Percentiles rank a stretch among this genome's conserved stretches.
Conservation (phyloP, 805 yeast species). For the Candida koratica region DNA sequence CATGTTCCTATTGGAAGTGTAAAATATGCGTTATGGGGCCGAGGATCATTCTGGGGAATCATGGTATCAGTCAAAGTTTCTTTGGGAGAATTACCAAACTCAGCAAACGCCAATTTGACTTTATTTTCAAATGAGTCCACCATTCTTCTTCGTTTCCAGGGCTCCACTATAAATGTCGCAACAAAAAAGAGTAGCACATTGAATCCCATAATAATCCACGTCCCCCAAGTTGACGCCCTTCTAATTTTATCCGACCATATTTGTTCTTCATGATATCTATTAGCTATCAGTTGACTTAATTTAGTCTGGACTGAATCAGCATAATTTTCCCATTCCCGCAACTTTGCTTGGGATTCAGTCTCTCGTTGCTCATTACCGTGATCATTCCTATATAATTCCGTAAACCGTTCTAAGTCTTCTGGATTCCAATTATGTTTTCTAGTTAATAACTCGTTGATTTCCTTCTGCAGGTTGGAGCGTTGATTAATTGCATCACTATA, state of each 20-base stretch:
- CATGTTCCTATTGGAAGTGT: conserved; percentile 16
- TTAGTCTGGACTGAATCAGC: conserved; percentile 69
- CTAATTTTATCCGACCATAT: conserved; percentile 97
- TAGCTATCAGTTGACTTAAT: conserved; percentile 71
- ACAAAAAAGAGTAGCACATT: conserved; percentile 73
- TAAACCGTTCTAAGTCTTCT: conserved; percentile 76
- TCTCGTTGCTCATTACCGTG: conserved; percentile 68
- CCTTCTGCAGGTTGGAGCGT: conserved; percentile 71
- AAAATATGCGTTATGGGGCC: conserved; percentile 4
- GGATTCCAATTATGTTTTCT: conserved; percentile 81
- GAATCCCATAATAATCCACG: conserved; percentile 82
- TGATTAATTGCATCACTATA: conserved; percentile 60
- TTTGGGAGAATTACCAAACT: conserved; percentile 14
- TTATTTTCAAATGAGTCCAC: conserved; percentile 81
- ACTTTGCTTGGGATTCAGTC: conserved; percentile 40
- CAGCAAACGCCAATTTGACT: conserved; percentile 46
- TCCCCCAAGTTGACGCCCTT: conserved; percentile 95
- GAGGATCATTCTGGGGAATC: conserved; percentile 5
- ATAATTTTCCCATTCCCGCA: conserved; percentile 52
- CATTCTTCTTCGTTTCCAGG: conserved; percentile 83
- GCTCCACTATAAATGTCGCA: conserved; percentile 87
- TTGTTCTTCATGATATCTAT: conserved; percentile 94
- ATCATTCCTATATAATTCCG: conserved; percentile 74
- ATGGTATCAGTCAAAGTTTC: conserved; percentile 12
- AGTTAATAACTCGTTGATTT: conserved; percentile 81